Conservation (phyloP, 495 filamentous ascomycete species). For the Neurospora pannonica region DNA sequence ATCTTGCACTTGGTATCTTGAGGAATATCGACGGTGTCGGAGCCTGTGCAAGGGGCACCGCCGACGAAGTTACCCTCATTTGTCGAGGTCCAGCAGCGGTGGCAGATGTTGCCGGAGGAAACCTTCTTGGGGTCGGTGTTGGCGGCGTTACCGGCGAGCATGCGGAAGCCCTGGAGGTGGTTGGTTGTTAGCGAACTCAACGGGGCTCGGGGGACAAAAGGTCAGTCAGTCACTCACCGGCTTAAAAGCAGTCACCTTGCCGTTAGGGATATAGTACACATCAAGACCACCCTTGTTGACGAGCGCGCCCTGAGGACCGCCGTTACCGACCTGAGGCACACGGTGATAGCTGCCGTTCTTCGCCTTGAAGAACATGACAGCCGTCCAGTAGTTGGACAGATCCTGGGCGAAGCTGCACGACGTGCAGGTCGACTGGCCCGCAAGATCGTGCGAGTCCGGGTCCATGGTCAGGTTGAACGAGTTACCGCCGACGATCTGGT, state of each 20-base stretch:
- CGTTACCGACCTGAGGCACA: slow-evolving; percentile 55
- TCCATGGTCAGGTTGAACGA: slow-evolving; percentile 64
- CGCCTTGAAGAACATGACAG: slow-evolving; percentile 57
- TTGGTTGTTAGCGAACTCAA: background rate
- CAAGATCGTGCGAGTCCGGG: slow-evolving; percentile 38
- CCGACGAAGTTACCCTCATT: slow-evolving; percentile 37
- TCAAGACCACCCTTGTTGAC: slow-evolving; percentile 58
- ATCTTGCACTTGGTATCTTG: slow-evolving; percentile 39
- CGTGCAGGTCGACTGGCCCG: slow-evolving; percentile 54
- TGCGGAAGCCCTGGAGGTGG: slow-evolving; percentile 49
- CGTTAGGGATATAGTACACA: slow-evolving; percentile 36
- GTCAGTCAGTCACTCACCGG: slow-evolving; percentile 32
- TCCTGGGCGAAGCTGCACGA: slow-evolving; percentile 61
- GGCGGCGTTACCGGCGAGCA: slow-evolving; percentile 40
- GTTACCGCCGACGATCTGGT: slow-evolving; percentile 49
- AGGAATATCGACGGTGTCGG: slow-evolving; percentile 51
- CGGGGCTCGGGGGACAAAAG: background rate
- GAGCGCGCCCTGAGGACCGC: slow-evolving; percentile 47
- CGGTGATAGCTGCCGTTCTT: slow-evolving; percentile 63
- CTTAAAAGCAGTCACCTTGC: slow-evolving; percentile 42
- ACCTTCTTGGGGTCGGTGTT: slow-evolving; percentile 40
- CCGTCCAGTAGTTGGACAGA: slow-evolving; percentile 74
- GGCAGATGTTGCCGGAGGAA: slow-evolving; percentile 44
- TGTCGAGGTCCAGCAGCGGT: slow-evolving; percentile 43
- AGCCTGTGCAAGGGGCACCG: slow-evolving; percentile 35